Conservation (phyloP, 345 rosid species). For the Rhodomyrtus tomentosa region DNA sequence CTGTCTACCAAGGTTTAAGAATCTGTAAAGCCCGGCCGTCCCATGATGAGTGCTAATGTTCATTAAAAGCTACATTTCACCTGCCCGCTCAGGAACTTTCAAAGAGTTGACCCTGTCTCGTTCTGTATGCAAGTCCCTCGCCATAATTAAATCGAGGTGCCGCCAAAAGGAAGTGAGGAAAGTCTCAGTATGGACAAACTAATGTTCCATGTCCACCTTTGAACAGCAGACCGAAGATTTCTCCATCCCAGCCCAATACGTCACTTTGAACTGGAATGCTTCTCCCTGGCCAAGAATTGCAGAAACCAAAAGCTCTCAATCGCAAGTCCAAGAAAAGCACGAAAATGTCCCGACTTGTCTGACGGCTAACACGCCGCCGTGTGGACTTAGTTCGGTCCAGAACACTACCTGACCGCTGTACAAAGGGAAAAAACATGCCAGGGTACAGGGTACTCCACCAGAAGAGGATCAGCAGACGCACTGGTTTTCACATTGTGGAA, state of each 20-base stretch:
- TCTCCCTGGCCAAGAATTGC: neutral
- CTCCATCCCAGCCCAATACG: neutral
- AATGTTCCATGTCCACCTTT: neutral
- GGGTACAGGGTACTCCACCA: neutral
- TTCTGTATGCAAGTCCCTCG: neutral
- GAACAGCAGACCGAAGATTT: neutral
- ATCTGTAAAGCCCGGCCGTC: neutral
- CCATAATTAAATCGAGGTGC: neutral
- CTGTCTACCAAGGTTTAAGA: neutral
- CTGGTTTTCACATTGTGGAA: neutral
- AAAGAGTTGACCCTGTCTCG: neutral
- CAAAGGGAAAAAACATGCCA: neutral
- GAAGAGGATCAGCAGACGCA: neutral
- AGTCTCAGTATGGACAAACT: neutral
- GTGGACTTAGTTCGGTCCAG: neutral
- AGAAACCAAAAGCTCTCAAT: neutral
- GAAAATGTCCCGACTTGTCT: rapidly evolving
- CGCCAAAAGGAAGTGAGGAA: neutral
- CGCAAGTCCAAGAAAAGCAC: neutral
- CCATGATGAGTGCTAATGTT: neutral
- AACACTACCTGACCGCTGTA: neutral
- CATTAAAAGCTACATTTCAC: neutral
- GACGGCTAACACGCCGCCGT: neutral
- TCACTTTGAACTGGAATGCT: neutral
- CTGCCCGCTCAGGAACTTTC: neutral